phyloP scores from a whole-genome alignment of 2,329 filamentous ascomycete genomes.

The Claviceps fusiformis region DNA sequence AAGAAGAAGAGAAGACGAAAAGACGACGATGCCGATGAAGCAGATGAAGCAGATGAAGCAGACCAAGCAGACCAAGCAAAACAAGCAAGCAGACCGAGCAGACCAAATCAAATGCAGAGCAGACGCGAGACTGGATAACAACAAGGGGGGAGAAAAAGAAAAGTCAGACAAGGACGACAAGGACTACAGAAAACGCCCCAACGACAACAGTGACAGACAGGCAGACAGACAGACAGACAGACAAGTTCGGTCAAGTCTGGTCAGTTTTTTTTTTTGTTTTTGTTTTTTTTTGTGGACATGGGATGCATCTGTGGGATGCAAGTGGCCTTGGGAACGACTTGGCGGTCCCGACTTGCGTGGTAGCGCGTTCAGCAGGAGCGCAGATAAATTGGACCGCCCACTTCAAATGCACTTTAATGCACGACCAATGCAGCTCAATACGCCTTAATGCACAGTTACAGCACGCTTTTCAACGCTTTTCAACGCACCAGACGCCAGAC shows the following conservation, averaged over 20 bases:
- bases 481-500: background rate
- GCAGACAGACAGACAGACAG: background rate
- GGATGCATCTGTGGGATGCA: background rate
- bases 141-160: too few relatives aligned
- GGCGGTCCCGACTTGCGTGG: background rate
- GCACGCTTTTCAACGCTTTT: background rate
- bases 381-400: constrained; percentile 2
- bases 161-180: background rate
- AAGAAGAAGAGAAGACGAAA: background rate
- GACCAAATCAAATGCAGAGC: background rate
- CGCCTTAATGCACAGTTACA: too few relatives aligned
- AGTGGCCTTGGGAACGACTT: background rate
- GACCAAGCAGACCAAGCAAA: background rate
- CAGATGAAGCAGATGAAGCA: background rate
- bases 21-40: background rate
- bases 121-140: background rate
- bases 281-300: background rate
- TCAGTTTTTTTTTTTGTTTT: background rate
- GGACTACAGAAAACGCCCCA: background rate
- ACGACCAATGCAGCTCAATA: background rate
- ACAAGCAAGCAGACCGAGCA: background rate
- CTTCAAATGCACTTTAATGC: background rate
- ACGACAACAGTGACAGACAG: background rate
- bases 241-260: background rate
- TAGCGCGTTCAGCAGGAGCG: constrained; percentile 1